Evolutionary conservation across 2,329 filamentous ascomycete species (phyloP), one percentile per base, ranked within the genome.

Genomic region (Arthrobotrys sinensis): DNA sequence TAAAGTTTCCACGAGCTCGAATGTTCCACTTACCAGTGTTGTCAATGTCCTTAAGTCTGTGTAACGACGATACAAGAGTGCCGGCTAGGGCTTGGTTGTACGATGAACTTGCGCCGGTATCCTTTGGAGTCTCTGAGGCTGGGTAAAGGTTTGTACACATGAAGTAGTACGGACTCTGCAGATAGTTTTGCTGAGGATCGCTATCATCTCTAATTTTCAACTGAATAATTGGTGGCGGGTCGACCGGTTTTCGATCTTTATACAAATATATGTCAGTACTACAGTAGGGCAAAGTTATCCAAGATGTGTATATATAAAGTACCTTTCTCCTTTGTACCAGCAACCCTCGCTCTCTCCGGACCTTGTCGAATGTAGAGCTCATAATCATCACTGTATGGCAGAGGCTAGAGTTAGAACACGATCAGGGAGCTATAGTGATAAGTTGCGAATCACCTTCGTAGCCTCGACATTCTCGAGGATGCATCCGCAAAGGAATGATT

Each of bases 161-260:
- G 82, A 91, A 91, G 82, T 89, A 87, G 82, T 90, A 90, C 2
- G 90, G 90, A 80, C 88, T 91, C 83, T 90, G 88, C 45, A 91
- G 85, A 83, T 88, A 91, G 80, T 90, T 87, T 89, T 92, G 86
- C 84, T 89, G 85, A 16, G 88, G 86, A 83, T 89, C 87, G 63
- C 84, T 84, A 60, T 85, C 84, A 38, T 83, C 82, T 70, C 85
- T 85, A 70, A 88, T 85, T 67, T 88, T 84, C 55, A 97, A 87
- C 85, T 95, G 90, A 53, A 97, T 86, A 81, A 97, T 92, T 48
- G 93, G 93, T 11, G 93, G 93, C 64, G 94, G 93, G 83, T 97
- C 93, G 82, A 97, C 90, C 6, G 93, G 93, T 84, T 96, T 96
- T 81, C 93, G 91, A 82, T 93, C 92, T 92, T 68, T 57, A 19